phyloP scores from a whole-genome alignment of 306 rosid genomes.

The Canavalia ensiformis region DNA sequence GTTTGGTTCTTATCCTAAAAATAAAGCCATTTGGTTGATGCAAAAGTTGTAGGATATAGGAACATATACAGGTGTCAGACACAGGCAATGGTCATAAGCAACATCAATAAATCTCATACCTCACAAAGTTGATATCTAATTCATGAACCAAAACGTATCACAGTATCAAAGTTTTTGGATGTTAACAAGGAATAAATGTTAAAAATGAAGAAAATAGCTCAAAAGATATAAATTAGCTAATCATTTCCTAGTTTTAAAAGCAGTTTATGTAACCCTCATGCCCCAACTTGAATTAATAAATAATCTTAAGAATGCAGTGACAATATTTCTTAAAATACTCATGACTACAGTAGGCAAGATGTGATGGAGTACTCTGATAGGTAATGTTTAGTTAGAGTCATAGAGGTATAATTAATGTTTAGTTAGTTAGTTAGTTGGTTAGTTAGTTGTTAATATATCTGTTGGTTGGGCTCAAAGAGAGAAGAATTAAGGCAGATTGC shows the following conservation, averaged over 20 bases:
- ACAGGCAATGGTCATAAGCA: not conserved
- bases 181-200: not conserved
- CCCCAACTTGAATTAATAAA: conserved; percentile 5
- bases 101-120: conserved; percentile 22
- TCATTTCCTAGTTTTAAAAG: not conserved
- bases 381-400: too few species aligned
- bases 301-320: not conserved
- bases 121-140: conserved; percentile 1
- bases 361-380: too few species aligned
- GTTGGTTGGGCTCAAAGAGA: too few species aligned
- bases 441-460: too few species aligned
- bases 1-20: not conserved
- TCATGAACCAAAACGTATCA: not conserved
- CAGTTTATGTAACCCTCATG: not conserved
- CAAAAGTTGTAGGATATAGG: conserved; percentile 20
- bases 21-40: conserved; percentile 11
- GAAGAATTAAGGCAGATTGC: too few species aligned
- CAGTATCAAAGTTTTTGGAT: not conserved
- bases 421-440: too few species aligned
- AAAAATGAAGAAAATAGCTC: too few species aligned
- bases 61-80: not conserved
- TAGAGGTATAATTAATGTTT: too few species aligned
- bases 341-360: too few species aligned
- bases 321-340: too few species aligned
- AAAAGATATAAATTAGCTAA: not conserved